Base-by-base conservation (phyloP, 2,329 filamentous ascomycete genomes). In the Cordyceps cicadae region DNA sequence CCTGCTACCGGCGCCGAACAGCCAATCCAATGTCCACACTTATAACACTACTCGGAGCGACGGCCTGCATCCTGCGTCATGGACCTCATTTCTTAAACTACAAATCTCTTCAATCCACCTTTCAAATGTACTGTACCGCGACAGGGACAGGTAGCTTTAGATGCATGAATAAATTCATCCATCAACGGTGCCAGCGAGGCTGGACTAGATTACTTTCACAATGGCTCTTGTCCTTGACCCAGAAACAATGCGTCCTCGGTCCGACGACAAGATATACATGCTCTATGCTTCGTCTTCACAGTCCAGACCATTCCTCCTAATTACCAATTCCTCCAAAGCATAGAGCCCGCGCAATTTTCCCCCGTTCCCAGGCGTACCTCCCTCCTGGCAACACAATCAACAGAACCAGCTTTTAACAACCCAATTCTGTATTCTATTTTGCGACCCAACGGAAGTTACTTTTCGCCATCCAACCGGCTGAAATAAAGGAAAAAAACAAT, bases 1-100 rank as follows among this genome's bases (percentile, higher is more conserved):
- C 21, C 55, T 57, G 46, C 24, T 24, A 51, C 34, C 17, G 39
- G 34, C 34, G 17, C 34, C 34, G 12, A 39, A 7, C 21, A 14
- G 34, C 14, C 12, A n/a, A 39, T 50, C 14, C 12, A n/a, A 39
- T 43, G 32, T 32, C 55, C 55, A 50, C 55, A 51, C 55, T 12
- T 48, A 43, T 43, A 41, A 19, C 43, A 19, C 39, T 15, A n/a
- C 9, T 21, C 8, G 43, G 45, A 62, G 46, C 34, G 55, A 52
- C 52, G 41, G 24, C 21, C 24, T 59, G 55, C 55, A 59, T 34
- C 26, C 37, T 59, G 56, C 56, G 56, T 59, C 56, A 59, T 59
- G 56, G 48, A 59, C 53, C 56, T 59, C 48, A 59, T 34, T n/a
- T 32, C 24, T 24, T 24, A 24, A 24, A 24, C 24, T 24, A 24